These are phyloP conservation scores for Flaveria robusta DNA, from an alignment of 129 eudicot genomes.

Conservation along the genomic window DNA sequence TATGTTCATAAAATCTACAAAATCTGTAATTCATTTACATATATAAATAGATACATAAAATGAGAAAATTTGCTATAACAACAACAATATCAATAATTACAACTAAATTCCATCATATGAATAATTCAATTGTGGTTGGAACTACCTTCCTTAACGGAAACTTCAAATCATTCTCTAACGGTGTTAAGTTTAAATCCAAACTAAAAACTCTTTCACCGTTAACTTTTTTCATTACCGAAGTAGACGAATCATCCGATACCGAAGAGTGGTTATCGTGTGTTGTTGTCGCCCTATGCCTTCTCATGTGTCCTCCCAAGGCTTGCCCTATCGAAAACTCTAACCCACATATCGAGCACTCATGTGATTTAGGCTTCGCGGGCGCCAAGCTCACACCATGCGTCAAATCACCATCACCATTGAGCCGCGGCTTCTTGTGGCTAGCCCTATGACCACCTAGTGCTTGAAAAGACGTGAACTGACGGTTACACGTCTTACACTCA, in stretches of 20 bases:
- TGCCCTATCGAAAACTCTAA: slow-evolving; percentile 78
- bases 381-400: slow-evolving; percentile 20
- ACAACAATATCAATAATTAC: neutral
- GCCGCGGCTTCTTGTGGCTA: slow-evolving; percentile 81
- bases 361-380: slow-evolving; percentile 61
- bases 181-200: slow-evolving; percentile 83
- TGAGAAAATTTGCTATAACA: neutral
- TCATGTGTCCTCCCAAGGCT: slow-evolving; percentile 93
- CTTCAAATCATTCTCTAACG: slow-evolving; percentile 64
- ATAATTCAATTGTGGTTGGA: slow-evolving; percentile 39
- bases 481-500: slow-evolving; percentile 83
- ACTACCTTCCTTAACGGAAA: slow-evolving; percentile 40
- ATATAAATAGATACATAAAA: neutral
- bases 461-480: slow-evolving; percentile 80
- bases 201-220: slow-evolving; percentile 48
- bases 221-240: slow-evolving; percentile 44
- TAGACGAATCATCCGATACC: slow-evolving; percentile 9
- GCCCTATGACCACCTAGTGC: slow-evolving; percentile 97
- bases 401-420: slow-evolving; percentile 31
- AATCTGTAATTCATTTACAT: neutral
- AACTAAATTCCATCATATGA: slow-evolving; percentile 26
- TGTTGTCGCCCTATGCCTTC: slow-evolving; percentile 58
- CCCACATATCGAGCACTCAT: slow-evolving; percentile 91
- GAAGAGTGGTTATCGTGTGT: slow-evolving; percentile 27
- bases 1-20: neutral